Evolutionary conservation across 2,329 filamentous ascomycete genomes (phyloP).

Genomic region (Metarhizium rileyi): DNA sequence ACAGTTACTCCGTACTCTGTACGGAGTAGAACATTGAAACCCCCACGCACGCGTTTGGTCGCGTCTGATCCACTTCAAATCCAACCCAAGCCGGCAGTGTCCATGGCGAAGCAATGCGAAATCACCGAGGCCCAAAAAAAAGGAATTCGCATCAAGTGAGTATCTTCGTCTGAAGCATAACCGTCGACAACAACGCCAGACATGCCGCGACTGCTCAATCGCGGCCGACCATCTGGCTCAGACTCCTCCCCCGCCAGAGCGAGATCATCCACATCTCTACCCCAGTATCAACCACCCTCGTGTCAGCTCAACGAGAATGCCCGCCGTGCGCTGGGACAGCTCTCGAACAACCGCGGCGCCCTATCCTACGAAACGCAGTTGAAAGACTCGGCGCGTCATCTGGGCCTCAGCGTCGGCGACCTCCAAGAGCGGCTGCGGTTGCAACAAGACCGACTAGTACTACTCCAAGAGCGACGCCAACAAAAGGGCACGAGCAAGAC

Average conservation of each 20-base stretch:
- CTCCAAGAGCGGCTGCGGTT: conserved; percentile 37
- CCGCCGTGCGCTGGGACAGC: conserved; percentile 29
- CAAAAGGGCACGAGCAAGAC: conserved; percentile 26
- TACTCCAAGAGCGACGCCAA: conserved; percentile 23
- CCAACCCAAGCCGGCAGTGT: neutral
- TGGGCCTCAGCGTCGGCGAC: conserved; percentile 35
- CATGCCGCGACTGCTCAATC: conserved; percentile 26
- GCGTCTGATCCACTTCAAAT: too few species aligned
- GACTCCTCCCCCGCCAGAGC: conserved; percentile 14
- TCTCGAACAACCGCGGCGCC: conserved; percentile 31
- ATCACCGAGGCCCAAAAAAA: too few species aligned
- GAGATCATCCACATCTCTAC: conserved; percentile 19
- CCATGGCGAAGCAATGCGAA: neutral
- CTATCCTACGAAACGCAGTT: conserved; percentile 37
- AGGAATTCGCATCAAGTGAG: too few species aligned
- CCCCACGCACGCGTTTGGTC: too few species aligned
- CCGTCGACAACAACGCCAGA: neutral
- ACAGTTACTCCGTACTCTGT: too few species aligned
- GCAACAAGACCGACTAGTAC: conserved; percentile 25
- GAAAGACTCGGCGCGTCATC: conserved; percentile 30
- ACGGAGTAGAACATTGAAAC: too few species aligned
- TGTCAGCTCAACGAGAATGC: conserved; percentile 33
- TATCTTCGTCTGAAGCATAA: neutral
- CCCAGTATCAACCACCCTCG: conserved; percentile 39
- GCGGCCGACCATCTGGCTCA: conserved; percentile 10